Conservation (phyloP, 2,329 filamentous ascomycete species). For the Mollisiaceae sp. region DNA sequence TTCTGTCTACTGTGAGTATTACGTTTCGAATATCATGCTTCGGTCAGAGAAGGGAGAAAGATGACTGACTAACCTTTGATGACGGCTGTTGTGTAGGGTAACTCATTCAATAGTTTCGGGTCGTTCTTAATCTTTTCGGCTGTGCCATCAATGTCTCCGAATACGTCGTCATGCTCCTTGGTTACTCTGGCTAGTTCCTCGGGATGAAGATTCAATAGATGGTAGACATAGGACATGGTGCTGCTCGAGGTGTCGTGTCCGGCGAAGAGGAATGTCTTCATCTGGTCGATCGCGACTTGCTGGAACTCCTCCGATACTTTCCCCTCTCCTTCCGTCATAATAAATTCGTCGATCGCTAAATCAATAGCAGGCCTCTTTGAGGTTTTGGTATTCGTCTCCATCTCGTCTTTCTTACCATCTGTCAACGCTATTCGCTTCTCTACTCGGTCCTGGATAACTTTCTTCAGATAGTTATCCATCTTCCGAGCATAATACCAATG, state of each 20-base stretch:
- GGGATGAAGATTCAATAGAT: constrained; percentile 24
- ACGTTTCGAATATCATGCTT: neutral
- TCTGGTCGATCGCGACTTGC: constrained; percentile 25
- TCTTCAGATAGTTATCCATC: constrained; percentile 28
- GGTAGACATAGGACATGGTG: constrained; percentile 25
- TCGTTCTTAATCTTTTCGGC: constrained; percentile 18
- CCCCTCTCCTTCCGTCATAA: constrained; percentile 12
- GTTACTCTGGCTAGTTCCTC: constrained; percentile 21
- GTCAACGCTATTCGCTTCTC: neutral
- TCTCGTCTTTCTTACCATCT: neutral
- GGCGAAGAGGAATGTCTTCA: constrained; percentile 31
- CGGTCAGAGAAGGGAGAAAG: too few species aligned
- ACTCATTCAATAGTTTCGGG: constrained; percentile 24
- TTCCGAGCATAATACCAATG: constrained; percentile 20
- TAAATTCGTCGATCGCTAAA: constrained; percentile 26
- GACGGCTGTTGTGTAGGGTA: constrained; percentile 27
- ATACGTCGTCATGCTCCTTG: constrained; percentile 25
- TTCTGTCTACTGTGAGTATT: constrained; percentile 14
- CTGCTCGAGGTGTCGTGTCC: constrained; percentile 29
- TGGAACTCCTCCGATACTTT: constrained; percentile 20
- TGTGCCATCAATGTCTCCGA: constrained; percentile 16
- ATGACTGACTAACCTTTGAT: constrained; percentile 24
- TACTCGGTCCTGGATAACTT: constrained; percentile 22
- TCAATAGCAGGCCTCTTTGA: constrained; percentile 24
- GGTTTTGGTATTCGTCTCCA: neutral